Percentiles rank a stretch among this genome's conserved stretches.
Evolutionary conservation across 768 basidiomycete genomes (phyloP).

Genomic region (Porphyrellus cyaneotinctus): DNA sequence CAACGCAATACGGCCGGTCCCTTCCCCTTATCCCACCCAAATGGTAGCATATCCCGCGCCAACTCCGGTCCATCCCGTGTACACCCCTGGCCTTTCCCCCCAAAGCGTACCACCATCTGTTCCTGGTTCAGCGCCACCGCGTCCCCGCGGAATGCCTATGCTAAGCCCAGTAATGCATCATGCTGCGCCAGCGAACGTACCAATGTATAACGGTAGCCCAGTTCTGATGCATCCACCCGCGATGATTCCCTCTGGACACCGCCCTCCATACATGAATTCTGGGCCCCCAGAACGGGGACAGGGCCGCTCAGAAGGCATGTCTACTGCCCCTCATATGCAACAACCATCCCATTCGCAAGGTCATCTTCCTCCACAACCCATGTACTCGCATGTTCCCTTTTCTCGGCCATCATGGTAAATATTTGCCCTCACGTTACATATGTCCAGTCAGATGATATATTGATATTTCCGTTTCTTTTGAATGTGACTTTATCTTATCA

Average conservation of each 20-base stretch:
- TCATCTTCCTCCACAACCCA: conserved; percentile 27
- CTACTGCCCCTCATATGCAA: conserved; percentile 37
- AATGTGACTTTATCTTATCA: conserved; percentile 22
- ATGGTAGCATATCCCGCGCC: conserved; percentile 64
- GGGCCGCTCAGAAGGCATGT: conserved; percentile 45
- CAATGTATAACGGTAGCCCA: conserved; percentile 67
- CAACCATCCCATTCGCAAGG: conserved; percentile 29
- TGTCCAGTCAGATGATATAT: conserved; percentile 31
- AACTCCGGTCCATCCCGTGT: conserved; percentile 44
- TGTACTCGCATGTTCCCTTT: conserved; percentile 29
- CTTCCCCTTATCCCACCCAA: conserved; percentile 61
- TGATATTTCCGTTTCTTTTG: conserved; percentile 25
- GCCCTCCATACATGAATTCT: conserved; percentile 41
- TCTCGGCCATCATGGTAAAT: conserved; percentile 31
- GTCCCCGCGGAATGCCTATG: conserved; percentile 53
- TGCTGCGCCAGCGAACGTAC: conserved; percentile 38
- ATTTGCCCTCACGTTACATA: conserved; percentile 14
- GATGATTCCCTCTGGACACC: conserved; percentile 33
- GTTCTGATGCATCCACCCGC: conserved; percentile 57
- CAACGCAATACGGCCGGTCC: conserved; percentile 50
- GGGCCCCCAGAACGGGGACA: conserved; percentile 49
- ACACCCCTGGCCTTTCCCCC: conserved; percentile 38
- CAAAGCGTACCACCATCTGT: conserved; percentile 34
- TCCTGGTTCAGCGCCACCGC: conserved; percentile 30
- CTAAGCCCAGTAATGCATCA: conserved; percentile 73